Conservation (phyloP, 768 basidiomycete species). For the Boletus insuetus region DNA sequence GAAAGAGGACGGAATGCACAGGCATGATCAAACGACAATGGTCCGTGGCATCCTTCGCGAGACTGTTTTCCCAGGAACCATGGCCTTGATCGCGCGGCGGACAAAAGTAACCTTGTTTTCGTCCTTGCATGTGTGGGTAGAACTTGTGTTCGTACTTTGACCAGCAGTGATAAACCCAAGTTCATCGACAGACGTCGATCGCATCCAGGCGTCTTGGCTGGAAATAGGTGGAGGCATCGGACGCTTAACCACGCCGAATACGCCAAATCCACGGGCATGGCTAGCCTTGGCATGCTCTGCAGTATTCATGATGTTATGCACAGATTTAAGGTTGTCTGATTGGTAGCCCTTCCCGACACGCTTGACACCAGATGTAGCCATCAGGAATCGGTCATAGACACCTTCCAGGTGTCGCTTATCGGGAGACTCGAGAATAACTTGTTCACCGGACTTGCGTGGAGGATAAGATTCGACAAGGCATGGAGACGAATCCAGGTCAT, state of each 20-base stretch:
- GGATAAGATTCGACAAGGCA: conserved; percentile 67
- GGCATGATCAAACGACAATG: conserved; percentile 20
- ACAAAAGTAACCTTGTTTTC: conserved; percentile 52
- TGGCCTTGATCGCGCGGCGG: conserved; percentile 71
- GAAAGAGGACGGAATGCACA: neutral
- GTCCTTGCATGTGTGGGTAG: conserved; percentile 38
- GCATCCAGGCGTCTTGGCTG: conserved; percentile 52
- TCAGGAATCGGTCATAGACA: conserved; percentile 79
- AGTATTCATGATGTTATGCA: conserved; percentile 31
- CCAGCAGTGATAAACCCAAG: conserved; percentile 51
- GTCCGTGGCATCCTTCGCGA: conserved; percentile 50
- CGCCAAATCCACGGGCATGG: conserved; percentile 26
- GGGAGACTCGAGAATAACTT: conserved; percentile 47
- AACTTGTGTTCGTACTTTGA: conserved; percentile 22
- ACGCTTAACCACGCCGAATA: conserved; percentile 38
- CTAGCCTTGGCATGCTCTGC: conserved; percentile 19
- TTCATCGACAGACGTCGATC: conserved; percentile 59
- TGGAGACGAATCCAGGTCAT: conserved; percentile 59
- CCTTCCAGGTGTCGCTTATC: conserved; percentile 62
- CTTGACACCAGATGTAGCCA: conserved; percentile 79
- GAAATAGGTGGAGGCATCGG: conserved; percentile 73
- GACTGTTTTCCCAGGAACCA: conserved; percentile 61
- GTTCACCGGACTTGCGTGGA: conserved; percentile 39
- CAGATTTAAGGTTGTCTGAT: conserved; percentile 55
- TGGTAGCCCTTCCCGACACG: conserved; percentile 81